Conservation (phyloP, 768 basidiomycete genomes). For the Rubroboletus pulcherrimus region DNA sequence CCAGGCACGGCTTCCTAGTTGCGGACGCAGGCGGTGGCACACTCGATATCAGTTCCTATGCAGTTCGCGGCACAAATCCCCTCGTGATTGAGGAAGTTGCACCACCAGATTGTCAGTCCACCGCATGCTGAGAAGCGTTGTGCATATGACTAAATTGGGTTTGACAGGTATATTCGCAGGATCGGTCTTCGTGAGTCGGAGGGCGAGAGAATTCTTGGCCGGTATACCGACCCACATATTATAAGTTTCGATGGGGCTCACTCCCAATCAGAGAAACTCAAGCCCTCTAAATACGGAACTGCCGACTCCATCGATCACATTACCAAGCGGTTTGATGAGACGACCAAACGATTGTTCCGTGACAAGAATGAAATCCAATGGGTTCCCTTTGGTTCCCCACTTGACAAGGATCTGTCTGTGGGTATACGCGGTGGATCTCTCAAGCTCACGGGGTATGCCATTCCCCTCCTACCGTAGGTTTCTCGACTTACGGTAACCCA, state of each 20-base stretch:
- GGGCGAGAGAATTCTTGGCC: constrained; percentile 69
- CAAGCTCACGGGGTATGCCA: constrained; percentile 61
- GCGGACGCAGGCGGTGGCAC: constrained; percentile 82
- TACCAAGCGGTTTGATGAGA: constrained; percentile 76
- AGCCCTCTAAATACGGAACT: constrained; percentile 67
- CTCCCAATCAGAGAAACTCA: constrained; percentile 57
- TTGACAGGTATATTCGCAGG: constrained; percentile 72
- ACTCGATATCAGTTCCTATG: constrained; percentile 77
- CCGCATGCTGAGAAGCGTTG: not conserved
- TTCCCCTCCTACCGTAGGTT: constrained; percentile 13
- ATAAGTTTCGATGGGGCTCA: constrained; percentile 1
- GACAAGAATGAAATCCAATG: constrained; percentile 66
- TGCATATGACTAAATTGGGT: constrained; percentile 3
- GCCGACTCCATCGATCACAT: constrained; percentile 73
- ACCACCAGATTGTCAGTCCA: constrained; percentile 67
- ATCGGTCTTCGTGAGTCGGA: constrained; percentile 75
- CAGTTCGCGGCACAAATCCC: constrained; percentile 63
- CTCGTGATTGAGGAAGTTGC: constrained; percentile 81
- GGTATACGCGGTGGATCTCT: constrained; percentile 72
- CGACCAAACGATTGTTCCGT: constrained; percentile 75
- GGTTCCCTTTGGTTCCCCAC: constrained; percentile 71
- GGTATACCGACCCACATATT: constrained; percentile 35
- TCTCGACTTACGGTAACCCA: constrained; percentile 14
- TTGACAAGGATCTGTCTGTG: constrained; percentile 67
- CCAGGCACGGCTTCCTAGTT: constrained; percentile 74